Base-by-base conservation (phyloP, 176 grass and related monocot genomes). In the Phoenix roebelenii region DNA sequence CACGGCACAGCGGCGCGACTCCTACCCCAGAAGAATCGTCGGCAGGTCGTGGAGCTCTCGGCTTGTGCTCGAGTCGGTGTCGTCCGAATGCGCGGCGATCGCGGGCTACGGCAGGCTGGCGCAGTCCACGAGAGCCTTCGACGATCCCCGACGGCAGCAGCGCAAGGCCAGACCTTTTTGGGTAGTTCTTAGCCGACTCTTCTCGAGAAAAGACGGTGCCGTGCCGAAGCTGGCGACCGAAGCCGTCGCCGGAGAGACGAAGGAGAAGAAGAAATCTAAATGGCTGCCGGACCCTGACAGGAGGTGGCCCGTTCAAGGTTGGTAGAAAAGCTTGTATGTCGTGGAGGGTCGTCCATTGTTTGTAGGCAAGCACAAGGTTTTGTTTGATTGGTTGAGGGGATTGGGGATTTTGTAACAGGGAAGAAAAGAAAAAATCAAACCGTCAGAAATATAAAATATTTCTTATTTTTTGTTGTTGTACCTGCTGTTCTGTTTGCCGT, bases 291-390 rank as follows among this genome's bases (percentile, higher is more conserved):
- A 64, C 44, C 61, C 48, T 23, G 22, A 50, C 3, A 51, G 48
- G 44, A 49, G 61, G 44, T 64, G 61, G 61, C 61, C 48, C 16
- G 44, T 64, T 64, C 61, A 64, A 23, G 61, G 61, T 4, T 64
- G 61, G 61, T 64, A 64, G 48, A 16, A 3, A 12, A 44, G 35
- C 2, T 44, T 35, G 7, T 35, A 35, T 7, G 32, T 28, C 4
- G 28, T 30, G 28, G 1, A 16, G 35, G 1, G 5, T 0, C 5
- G 28, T 30, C 28, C 1, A 30, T 30, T 30, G 28, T 30, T 30
- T 1, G 5, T 29, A 4, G 25, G 25, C 6, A 6, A 30, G 28
- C 28, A 30, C 28, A 1, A 5, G 5, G 28, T 29, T 29, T 29
- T 1, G 9, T 39, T 39, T 39, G 35, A 39, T 39, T 39, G 10